phyloP scores from a whole-genome alignment of 2,329 filamentous ascomycete genomes.

The Trichoderma lentiforme region DNA sequence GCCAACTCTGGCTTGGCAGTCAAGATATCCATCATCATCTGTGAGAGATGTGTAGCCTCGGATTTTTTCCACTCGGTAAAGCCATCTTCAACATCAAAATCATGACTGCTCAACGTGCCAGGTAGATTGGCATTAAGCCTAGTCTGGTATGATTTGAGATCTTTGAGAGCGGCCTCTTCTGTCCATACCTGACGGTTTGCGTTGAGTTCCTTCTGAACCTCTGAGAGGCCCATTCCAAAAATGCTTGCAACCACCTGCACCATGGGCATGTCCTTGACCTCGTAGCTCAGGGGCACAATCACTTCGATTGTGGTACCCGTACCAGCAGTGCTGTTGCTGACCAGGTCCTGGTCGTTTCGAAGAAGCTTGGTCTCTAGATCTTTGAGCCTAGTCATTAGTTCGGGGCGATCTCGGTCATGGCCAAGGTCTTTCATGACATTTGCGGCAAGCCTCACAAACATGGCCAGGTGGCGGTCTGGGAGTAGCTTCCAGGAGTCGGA shows the following conservation, averaged over 20 bases:
- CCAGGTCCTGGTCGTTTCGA: conserved; percentile 86
- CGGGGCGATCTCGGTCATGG: conserved; percentile 79
- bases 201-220: conserved; percentile 86
- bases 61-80: conserved; percentile 88
- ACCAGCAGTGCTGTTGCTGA: conserved; percentile 32
- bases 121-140: conserved; percentile 77
- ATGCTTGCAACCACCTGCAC: conserved; percentile 83
- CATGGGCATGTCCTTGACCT: conserved; percentile 95
- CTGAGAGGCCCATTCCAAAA: conserved; percentile 74
- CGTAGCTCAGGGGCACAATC: conserved; percentile 77
- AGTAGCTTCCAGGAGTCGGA: conserved; percentile 84
- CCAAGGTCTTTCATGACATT: conserved; percentile 78
- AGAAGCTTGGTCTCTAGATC: conserved; percentile 91
- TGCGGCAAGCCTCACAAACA: conserved; percentile 85
- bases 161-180: conserved; percentile 82
- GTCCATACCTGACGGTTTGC: conserved; percentile 80
- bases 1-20: conserved; percentile 82
- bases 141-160: conserved; percentile 91
- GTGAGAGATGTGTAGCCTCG: conserved; percentile 82
- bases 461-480: conserved; percentile 88
- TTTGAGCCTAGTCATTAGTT: conserved; percentile 73
- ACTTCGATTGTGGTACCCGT: conserved; percentile 66
- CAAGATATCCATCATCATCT: conserved; percentile 90
- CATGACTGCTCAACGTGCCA: conserved; percentile 73
- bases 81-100: conserved; percentile 86